Base-by-base conservation (phyloP, 2,329 filamentous ascomycete genomes). In the Neocatenulostroma microsporum region DNA sequence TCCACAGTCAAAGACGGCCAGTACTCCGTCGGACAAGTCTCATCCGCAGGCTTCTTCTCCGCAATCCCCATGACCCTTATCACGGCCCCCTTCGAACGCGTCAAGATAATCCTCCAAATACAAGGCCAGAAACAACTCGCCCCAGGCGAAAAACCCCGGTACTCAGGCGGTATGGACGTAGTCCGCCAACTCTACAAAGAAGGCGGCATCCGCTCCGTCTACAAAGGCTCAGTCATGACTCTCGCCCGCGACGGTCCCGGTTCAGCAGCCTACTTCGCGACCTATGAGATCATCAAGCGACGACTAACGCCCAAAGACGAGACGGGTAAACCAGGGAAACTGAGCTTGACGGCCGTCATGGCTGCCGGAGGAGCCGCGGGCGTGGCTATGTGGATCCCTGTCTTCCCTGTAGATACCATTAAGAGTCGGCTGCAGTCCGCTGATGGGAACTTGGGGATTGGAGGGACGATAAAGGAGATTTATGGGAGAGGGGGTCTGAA, bases 361-460 rank as follows among this genome's bases (percentile, higher is more conserved):
- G 75, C 78, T 19, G 91, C 91, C 2, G 91, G 91, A 52, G 91
- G 84, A 45, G 84, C 81, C 3, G 91, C 91, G 0, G 91, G 91
- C 56, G 77, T 98, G 18, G 91, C 91, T 45, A 98, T 98, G 91
- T 98, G 91, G 91, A 91, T 95, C 50, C 88, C 91, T 36, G 88
- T 98, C 27, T 98, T 98, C 75, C 91, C 91, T 15, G 75, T 98
- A 47, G 91, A 98, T 58, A 98, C 91, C 0, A 80, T 98, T 67
- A 98, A 98, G 76, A 88, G 82, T 46, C 73, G 88, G 24, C 67
- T 98, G 59, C 91, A 98, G 72, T 94, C 85, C 28, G 86, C 86
- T 27, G 84, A 91, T 56, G 87, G 86, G 32, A 82, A 82, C 50
- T 80, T 87, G 33, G 85, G 82, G 0, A 77, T 98, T 34, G 74